Evolutionary conservation across 345 rosid species (phyloP), one percentile per base, ranked within the genome.

Genomic region (Raphanus sativus): DNA sequence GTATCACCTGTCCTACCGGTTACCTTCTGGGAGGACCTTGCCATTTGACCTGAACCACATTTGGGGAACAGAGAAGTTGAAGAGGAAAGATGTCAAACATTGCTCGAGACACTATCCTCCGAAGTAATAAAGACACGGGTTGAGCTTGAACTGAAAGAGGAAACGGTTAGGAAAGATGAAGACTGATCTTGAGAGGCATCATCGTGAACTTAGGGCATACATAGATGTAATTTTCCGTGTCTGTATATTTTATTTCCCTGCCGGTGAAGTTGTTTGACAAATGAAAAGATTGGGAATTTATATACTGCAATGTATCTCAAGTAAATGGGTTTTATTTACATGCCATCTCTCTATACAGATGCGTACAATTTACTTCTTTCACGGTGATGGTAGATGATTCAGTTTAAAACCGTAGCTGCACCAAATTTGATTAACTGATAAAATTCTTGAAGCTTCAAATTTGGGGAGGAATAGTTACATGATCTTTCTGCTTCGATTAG

Each of bases 1-100:
- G 80, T 86, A 30, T 85, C 92, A 32, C 89, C 89, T 8, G 90
- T 86, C 74, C 73, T 86, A 17, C 90, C 92, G 0, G 48, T 74
- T 65, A 62, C 69, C 2, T 86, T 69, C 76, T 88, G 88, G 71
- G 87, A 87, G 73, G 89, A 81, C 59, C 78, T 80, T 48, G 29
- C 45, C 76, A 68, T 76, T 33, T 30, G 62, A 58, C 30, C 32
- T 25, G 62, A 58, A 58, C 62, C 32, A 26, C 32, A 21, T 24
- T 58, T 9, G 52, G 21, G 2, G 16, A 50, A 50, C 55, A 50
- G 17, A 50, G 55, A 50, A n/a, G 21, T n/a, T 8, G 17, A 48
- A n/a, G 17, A 50, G 21, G 55, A 21, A 56, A 1, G 29, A 56
- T 21, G 28, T 21, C 29, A 21, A 29, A 21, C 61, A 56, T 56